Evolutionary conservation across 495 filamentous ascomycete genomes (phyloP).

Genomic region (Aspergillus cristatus): DNA sequence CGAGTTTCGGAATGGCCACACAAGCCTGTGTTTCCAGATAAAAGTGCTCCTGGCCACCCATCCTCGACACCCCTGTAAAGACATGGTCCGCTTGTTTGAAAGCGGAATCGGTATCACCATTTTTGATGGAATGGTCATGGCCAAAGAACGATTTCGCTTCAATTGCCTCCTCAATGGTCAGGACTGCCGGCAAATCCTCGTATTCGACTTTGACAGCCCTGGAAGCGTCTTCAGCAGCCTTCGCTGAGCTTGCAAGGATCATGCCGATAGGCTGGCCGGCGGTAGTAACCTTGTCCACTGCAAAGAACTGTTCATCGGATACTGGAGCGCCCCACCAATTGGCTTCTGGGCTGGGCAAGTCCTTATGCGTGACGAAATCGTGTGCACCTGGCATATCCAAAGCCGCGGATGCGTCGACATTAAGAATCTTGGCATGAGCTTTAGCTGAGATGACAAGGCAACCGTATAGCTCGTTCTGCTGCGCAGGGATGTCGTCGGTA

Average conservation of each 20-base stretch:
- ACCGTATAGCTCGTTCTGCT: conserved; percentile 81
- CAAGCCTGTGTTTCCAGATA: conserved; percentile 92
- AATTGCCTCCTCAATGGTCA: conserved; percentile 66
- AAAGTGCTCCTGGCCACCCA: conserved; percentile 97
- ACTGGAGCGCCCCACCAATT: conserved; percentile 78
- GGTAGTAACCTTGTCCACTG: conserved; percentile 74
- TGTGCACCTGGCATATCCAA: conserved; percentile 61
- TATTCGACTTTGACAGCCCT: conserved; percentile 85
- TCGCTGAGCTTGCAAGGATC: conserved; percentile 68
- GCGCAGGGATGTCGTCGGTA: conserved; percentile 85
- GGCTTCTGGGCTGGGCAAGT: conserved; percentile 71
- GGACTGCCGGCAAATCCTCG: conserved; percentile 81
- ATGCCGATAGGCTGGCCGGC: conserved; percentile 89
- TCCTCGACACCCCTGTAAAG: conserved; percentile 62
- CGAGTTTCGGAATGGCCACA: conserved; percentile 77
- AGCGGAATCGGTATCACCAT: conserved; percentile 2
- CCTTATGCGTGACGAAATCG: conserved; percentile 62
- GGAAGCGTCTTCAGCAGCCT: conserved; percentile 67
- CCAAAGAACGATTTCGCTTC: conserved; percentile 52
- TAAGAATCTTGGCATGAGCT: conserved; percentile 77
- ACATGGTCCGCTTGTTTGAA: conserved; percentile 31
- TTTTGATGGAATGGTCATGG: conserved; percentile 32
- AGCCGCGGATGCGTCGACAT: conserved; percentile 63
- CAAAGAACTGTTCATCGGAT: conserved; percentile 81
- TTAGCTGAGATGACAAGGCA: conserved; percentile 82